Evolutionary conservation across 106 monocot species (phyloP).

Genomic region (Apostasia shenzhenica): DNA sequence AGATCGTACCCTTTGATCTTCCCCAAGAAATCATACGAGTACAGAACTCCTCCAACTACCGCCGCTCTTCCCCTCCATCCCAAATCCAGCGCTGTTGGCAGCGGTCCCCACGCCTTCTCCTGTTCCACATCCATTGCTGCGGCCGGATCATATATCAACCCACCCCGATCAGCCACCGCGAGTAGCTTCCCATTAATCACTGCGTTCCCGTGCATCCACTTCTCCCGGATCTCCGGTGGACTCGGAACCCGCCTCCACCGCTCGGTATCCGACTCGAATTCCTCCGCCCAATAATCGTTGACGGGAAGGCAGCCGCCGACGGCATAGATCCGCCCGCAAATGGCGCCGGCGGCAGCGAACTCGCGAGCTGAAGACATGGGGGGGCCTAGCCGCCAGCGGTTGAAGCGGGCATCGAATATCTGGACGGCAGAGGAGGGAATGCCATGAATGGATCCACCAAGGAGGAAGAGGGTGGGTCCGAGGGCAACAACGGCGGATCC

Average conservation of each 20-base stretch:
- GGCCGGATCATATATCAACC: constrained; percentile 47
- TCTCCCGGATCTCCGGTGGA: constrained; percentile 45
- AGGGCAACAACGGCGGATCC: constrained; percentile 24
- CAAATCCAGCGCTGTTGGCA: constrained; percentile 36
- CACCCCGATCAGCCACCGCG: constrained; percentile 75
- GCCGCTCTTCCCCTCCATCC: constrained; percentile 81
- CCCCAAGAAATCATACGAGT: constrained; percentile 68
- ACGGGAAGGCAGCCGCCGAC: constrained; percentile 62
- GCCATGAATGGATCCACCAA: constrained; percentile 55
- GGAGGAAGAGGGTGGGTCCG: constrained; percentile 31
- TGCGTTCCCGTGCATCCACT: constrained; percentile 77
- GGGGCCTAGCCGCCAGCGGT: constrained; percentile 48
- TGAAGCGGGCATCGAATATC: constrained; percentile 34
- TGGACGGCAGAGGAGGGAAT: constrained; percentile 36
- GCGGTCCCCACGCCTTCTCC: constrained; percentile 37
- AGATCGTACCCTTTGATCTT: constrained; percentile 71
- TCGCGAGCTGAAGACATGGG: constrained; percentile 44
- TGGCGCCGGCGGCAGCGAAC: constrained; percentile 49
- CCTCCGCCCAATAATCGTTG: constrained; percentile 57
- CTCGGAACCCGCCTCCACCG: constrained; percentile 42
- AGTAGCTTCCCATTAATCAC: constrained; percentile 61
- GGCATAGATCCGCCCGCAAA: constrained; percentile 37
- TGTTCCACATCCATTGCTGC: neutral
- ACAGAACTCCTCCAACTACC: constrained; percentile 54
- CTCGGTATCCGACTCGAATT: constrained; percentile 18